These are phyloP conservation scores for Micractinium sp. DNA, from an alignment of 139 green algal species.

Conservation along the genomic window DNA sequence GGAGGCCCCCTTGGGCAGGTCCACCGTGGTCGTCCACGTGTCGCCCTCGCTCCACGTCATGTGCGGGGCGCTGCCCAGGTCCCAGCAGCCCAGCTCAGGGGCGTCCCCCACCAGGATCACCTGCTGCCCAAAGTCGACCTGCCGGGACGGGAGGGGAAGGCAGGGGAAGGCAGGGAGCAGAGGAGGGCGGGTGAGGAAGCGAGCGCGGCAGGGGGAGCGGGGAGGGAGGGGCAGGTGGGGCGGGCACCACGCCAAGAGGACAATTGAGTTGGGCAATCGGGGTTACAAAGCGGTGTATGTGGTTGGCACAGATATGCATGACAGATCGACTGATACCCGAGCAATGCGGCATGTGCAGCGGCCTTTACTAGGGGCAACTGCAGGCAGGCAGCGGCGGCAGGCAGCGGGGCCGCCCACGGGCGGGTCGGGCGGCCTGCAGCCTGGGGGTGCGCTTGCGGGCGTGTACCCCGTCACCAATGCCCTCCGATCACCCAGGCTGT, in stretches of 20 bases:
- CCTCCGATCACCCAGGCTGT: too few relatives aligned
- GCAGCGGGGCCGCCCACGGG: too few relatives aligned
- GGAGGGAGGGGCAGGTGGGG: neutral
- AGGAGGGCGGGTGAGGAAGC: neutral
- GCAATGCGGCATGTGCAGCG: too few relatives aligned
- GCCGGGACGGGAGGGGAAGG: neutral
- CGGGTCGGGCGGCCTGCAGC: too few relatives aligned
- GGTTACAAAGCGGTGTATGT: neutral
- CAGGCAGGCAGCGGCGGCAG: too few relatives aligned
- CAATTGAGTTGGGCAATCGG: neutral
- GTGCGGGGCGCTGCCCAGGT: slow-evolving; percentile 41
- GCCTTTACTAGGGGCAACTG: too few relatives aligned
- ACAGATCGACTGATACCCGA: too few relatives aligned
- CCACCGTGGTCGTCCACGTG: slow-evolving; percentile 57
- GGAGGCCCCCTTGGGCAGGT: slow-evolving; percentile 52
- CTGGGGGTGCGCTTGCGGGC: too few relatives aligned
- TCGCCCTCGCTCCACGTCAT: slow-evolving; percentile 78
- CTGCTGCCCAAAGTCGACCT: slow-evolving; percentile 50
- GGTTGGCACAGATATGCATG: too few relatives aligned
- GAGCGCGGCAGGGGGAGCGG: neutral
- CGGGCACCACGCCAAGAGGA: neutral
- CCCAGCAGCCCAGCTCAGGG: slow-evolving; percentile 57
- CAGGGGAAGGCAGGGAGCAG: neutral
- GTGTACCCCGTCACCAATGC: too few relatives aligned
- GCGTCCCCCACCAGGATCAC: slow-evolving; percentile 44